Evolutionary conservation across 768 basidiomycete genomes (phyloP), one percentile per base, ranked within the genome.

Genomic region (Austroboletus festivus): DNA sequence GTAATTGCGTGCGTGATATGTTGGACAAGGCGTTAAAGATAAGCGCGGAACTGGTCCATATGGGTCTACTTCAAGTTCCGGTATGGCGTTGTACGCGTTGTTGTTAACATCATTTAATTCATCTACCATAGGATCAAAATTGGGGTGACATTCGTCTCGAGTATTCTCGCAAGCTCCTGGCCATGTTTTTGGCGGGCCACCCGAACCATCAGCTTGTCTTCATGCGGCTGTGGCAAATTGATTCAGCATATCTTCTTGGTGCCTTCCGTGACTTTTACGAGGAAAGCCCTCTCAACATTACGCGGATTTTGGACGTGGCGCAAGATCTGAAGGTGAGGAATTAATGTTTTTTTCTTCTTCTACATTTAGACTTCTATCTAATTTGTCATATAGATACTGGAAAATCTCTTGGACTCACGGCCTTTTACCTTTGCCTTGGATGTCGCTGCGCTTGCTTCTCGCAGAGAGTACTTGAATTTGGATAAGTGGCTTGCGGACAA

Each of bases 171-270:
- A 86, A 87, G 56, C 74, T 97, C 13, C 75, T 98, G 42, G 77
- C 82, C 31, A 89, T 92, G 83, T 97, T 97, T 72, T 75, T 97
- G 35, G 85, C 84, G 18, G 90, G 92, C 15, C 89, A 94, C 60
- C 93, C 93, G 8, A 93, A 93, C 57, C 93, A 96, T 59, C 92
- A 96, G 56, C 80, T 99, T 10, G 93, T 97, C 48, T 97, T 98
- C 73, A 93, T 95, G 83, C 81, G 93, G 41, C 83, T 99, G 47
- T 94, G 91, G 88, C 90, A 94, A 61, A 86, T 90, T 37, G 82
- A 93, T 60, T 89, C 89, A 0, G 73, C 83, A 0, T 90, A 93
- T 65, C 79, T 98, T 43, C 85, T 92, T 5, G 79, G 84, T 47
- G 91, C 92, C 7, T 88, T 98, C 69, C 82, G 86, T 24, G 90